Percentiles rank a stretch among this genome's conserved stretches.
phyloP scores from a whole-genome alignment of 2,329 filamentous ascomycete species.

The Apiospora phragmitis region DNA sequence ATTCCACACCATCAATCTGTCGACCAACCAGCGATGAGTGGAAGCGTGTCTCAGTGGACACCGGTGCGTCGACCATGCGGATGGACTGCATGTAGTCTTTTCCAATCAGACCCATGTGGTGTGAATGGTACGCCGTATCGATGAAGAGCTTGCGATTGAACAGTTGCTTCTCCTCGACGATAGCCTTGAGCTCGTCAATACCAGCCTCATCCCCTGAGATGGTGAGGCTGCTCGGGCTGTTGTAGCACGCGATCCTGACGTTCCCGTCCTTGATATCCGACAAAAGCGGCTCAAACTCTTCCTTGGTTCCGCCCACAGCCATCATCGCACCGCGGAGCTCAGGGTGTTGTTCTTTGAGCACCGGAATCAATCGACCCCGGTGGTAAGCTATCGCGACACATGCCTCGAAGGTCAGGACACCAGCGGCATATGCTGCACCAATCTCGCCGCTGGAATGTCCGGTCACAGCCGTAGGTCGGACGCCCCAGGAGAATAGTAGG shows the following conservation, averaged over 20 bases:
- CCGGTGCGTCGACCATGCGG: conserved; percentile 19
- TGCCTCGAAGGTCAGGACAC: conserved; percentile 35
- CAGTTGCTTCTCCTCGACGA: conserved; percentile 20
- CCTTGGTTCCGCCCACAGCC: conserved; percentile 48
- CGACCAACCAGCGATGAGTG: conserved; percentile 24
- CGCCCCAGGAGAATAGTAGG: conserved; percentile 31
- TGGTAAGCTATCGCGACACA: conserved; percentile 30
- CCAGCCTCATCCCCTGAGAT: conserved; percentile 24
- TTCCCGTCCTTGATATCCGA: conserved; percentile 33
- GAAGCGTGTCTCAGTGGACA: conserved; percentile 32
- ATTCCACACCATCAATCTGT: conserved; percentile 18
- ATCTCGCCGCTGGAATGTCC: conserved; percentile 36
- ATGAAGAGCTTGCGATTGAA: conserved; percentile 27
- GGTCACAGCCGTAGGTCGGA: conserved; percentile 29
- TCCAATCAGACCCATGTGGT: conserved; percentile 26
- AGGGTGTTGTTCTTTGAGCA: conserved; percentile 38
- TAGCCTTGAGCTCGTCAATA: conserved; percentile 23
- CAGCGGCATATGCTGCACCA: conserved; percentile 47
- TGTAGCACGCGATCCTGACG: conserved; percentile 26
- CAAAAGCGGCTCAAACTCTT: conserved; percentile 40
- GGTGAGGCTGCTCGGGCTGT: conserved; percentile 24
- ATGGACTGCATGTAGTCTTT: conserved; percentile 23
- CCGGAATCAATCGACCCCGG: conserved; percentile 40
- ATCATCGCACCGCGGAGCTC: conserved; percentile 51
- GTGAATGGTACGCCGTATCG: conserved; percentile 27